Base-by-base conservation (phyloP, 306 rosid species). In the Sicyos edulis region DNA sequence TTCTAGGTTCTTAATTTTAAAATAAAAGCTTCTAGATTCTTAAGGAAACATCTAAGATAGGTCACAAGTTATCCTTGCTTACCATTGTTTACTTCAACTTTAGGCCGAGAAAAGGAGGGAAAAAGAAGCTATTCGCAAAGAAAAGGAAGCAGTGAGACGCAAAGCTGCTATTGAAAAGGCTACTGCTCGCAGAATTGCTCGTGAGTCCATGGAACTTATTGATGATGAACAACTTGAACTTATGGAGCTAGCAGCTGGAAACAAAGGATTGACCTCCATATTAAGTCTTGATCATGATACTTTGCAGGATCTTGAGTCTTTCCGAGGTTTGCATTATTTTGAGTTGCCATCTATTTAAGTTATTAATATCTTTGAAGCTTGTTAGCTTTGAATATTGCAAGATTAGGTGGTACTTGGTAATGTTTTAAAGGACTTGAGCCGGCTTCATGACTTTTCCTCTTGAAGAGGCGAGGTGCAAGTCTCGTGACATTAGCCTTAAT, bases 151-250 rank as follows among this genome's bases (percentile, higher is more conserved):
- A 68, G 99, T 86, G 82, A 89, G 95, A 80, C 91, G 92, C 84
- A 86, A 95, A 82, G 95, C 87, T 71, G 96, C 99, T 62, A 83
- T 95, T 83, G 99, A 91, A 82, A 95, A 95, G 83, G 97, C 99
- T 70, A 85, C 86, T 78, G 97, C 97, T 71, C 96, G 96, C 26
- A 91, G 86, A 80, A 88, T 93, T 72, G 96, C 97, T 76, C 88
- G 88, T 81, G 97, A 95, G 79, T 95, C 99, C 75, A 91, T 91
- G 99, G 99, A 95, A 82, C 96, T 95, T 79, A 87, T 91, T 76
- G 97, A 95, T 86, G 99, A 95, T 76, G 99, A 91, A 72, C 99
- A 95, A 66, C 87, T 95, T 74, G 99, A 95, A 80, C 76, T 95
- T 85, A 95, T 95, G 99, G 99, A 95, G 77, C 75, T 91, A 83